Conservation (phyloP, 352 stramenopile species). For the Elongisporangium senticosum region DNA sequence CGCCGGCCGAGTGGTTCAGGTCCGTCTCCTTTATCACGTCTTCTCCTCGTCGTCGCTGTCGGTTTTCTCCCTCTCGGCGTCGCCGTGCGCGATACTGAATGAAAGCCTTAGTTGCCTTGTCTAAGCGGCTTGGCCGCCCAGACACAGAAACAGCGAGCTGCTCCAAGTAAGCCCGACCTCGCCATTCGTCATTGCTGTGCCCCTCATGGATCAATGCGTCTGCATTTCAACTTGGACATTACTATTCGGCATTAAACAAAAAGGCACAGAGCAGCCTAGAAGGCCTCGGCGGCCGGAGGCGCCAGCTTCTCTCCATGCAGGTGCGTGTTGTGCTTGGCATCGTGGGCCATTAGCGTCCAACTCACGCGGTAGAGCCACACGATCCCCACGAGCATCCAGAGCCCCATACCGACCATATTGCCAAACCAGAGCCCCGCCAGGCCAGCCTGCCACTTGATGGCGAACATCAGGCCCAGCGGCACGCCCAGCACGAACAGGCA, state of each 20-base stretch:
- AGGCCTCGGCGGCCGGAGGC: neutral
- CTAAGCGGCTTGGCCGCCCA: no score
- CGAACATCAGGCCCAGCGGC: conserved; percentile 37
- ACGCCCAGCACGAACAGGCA: conserved; percentile 45
- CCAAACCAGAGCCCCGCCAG: conserved; percentile 52
- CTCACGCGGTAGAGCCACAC: conserved; percentile 38
- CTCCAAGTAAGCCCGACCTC: no score
- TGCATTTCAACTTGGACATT: neutral
- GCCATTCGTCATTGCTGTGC: no score
- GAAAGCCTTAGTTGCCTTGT: no score
- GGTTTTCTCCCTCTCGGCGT: no score
- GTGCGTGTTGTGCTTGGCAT: conserved; percentile 38
- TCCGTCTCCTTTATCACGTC: no score
- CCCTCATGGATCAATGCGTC: neutral
- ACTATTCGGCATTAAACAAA: neutral
- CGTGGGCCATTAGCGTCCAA: conserved; percentile 45
- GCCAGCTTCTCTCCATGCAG: conserved; percentile 3
- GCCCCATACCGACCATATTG: conserved; percentile 36
- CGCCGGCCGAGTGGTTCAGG: no score
- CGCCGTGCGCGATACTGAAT: no score
- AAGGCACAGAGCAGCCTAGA: neutral
- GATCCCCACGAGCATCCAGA: conserved; percentile 29
- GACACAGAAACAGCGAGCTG: no score
- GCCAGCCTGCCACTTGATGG: conserved; percentile 28
- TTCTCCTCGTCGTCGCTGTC: no score